A percentile compares a stretch with the other conserved stretches of the same genome.
These are phyloP conservation scores for Ulvella scutata DNA, from an alignment of 139 green algal genomes.

Conservation along the genomic window DNA sequence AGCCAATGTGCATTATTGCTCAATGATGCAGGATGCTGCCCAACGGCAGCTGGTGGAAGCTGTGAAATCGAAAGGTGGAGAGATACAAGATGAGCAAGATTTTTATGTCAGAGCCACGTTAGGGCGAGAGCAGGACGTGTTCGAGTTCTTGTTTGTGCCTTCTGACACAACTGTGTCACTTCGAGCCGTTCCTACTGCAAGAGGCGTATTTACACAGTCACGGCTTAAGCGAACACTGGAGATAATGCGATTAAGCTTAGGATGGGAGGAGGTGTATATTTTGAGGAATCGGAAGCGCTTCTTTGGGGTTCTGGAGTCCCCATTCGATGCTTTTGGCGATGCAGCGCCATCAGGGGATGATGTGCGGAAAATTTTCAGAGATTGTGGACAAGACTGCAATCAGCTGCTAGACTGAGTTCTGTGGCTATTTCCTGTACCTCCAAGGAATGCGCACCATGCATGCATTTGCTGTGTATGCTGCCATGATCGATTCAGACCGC, in stretches of 20 bases:
- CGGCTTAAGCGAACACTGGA: neutral
- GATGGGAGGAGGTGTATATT: neutral
- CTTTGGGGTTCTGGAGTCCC: neutral
- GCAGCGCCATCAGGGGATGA: neutral
- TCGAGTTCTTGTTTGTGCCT: neutral
- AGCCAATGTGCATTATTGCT: too few relatives aligned
- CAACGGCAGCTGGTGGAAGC: neutral
- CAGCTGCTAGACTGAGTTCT: neutral
- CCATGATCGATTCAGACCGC: too few relatives aligned
- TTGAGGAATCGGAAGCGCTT: neutral
- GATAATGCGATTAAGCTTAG: neutral
- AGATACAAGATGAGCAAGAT: neutral
- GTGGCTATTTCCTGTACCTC: too few relatives aligned
- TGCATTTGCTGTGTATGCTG: too few relatives aligned
- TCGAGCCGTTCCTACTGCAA: neutral
- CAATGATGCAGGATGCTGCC: too few relatives aligned
- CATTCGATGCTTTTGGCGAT: neutral
- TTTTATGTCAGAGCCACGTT: neutral
- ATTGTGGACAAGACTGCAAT: neutral
- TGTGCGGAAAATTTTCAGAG: neutral
- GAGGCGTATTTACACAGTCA: neutral
- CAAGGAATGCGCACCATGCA: too few relatives aligned
- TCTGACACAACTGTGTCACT: neutral
- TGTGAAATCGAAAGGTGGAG: neutral
- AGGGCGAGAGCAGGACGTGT: neutral